Evolutionary conservation across 192 early-diverging fungal species (phyloP).

Genomic region (Glomus cerebriforme): DNA sequence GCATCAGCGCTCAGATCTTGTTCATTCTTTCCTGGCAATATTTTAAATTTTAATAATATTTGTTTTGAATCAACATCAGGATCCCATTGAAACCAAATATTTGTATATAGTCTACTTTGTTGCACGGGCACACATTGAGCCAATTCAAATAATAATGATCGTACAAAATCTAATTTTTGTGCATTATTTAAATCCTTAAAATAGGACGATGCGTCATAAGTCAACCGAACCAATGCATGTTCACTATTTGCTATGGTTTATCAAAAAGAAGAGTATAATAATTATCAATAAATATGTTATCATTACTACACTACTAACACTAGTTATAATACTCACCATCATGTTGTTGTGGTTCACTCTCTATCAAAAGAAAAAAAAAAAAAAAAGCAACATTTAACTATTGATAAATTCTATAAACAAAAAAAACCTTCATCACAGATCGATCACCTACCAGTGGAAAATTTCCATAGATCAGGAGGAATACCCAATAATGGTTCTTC

Average conservation of each 20-base stretch:
- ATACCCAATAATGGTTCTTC: conserved; percentile 1
- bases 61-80: not conserved
- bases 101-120: not conserved
- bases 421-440: not conserved
- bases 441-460: not conserved
- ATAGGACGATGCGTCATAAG: not conserved
- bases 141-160: not conserved
- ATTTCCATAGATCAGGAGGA: not conserved
- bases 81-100: not conserved
- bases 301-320: too few species aligned
- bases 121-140: not conserved
- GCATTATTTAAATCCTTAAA: not conserved
- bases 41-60: conserved; percentile 13
- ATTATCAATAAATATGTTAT: not conserved
- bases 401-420: not conserved
- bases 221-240: conserved; percentile 10
- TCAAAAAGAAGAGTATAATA: too few species aligned
- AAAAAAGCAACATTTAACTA: too few species aligned
- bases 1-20: not conserved
- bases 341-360: too few species aligned
- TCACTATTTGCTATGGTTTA: not conserved
- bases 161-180: not conserved
- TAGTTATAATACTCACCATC: too few species aligned
- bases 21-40: not conserved
- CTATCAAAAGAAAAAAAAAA: too few species aligned